Conservation (phyloP, 2,329 filamentous ascomycete species). For the Claviceps pazoutovae region DNA sequence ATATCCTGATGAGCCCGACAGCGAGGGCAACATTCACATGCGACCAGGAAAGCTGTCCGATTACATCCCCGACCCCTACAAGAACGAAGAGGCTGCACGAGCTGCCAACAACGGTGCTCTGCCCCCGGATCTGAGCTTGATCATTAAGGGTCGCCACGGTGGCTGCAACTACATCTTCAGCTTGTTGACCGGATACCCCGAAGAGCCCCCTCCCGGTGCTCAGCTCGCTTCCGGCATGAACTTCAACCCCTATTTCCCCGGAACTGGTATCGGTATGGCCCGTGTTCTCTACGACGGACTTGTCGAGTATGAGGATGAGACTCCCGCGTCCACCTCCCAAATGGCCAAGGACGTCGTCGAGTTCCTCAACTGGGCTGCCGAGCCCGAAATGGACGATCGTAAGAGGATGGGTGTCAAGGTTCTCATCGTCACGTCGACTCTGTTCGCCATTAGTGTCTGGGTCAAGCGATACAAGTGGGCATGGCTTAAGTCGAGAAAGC, state of each 20-base stretch:
- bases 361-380: slow-evolving; percentile 98
- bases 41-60: slow-evolving; percentile 96
- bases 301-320: slow-evolving; percentile 96
- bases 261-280: slow-evolving; percentile 96
- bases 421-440: slow-evolving; percentile 59
- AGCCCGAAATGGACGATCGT: slow-evolving; percentile 97
- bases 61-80: slow-evolving; percentile 89
- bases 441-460: slow-evolving; percentile 86
- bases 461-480: slow-evolving; percentile 99
- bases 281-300: slow-evolving; percentile 95
- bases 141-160: slow-evolving; percentile 93
- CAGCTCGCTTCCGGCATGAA: slow-evolving; percentile 79
- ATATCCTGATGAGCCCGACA: slow-evolving; percentile 96
- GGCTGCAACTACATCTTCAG: slow-evolving; percentile 98
- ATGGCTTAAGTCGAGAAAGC: slow-evolving; percentile 87
- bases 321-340: slow-evolving; percentile 86
- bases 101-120: slow-evolving; percentile 97
- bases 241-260: slow-evolving; percentile 99
- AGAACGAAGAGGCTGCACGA: slow-evolving; percentile 96
- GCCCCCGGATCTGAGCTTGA: slow-evolving; percentile 92
- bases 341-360: slow-evolving; percentile 99
- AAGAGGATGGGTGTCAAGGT: slow-evolving; percentile 99
- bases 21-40: slow-evolving; percentile 96
- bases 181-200: slow-evolving; percentile 91
- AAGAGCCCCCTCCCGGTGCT: slow-evolving; percentile 85